Base-by-base conservation (phyloP, 1,284 basidiomycete genomes). In the Leccinum subfulvum region DNA sequence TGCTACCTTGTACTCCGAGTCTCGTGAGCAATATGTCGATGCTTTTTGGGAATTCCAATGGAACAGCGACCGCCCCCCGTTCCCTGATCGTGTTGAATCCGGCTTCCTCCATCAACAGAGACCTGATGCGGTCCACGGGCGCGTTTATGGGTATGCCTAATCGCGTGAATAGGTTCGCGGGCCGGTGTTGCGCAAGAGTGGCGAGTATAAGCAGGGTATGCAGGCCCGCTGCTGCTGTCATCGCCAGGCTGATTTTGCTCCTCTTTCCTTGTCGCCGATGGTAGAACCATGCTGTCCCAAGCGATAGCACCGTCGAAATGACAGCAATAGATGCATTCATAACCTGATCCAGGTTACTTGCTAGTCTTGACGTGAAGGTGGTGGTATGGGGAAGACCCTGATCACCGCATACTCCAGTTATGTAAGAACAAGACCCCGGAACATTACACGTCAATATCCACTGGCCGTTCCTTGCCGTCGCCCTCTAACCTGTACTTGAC, bases 81-180 rank as follows among this genome's bases (percentile, higher is more conserved):
- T 52, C 53, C 10, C 57, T 54, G 21, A 58, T 51, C 8, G 14
- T n/a, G 39, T 60, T 56, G 8, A 70, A 60, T n/a, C 62, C 61
- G 3, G 63, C 72, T 47, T 74, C 75, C 44, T 41, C 65, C 56
- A 82, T 65, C 26, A 90, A 70, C 6, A 81, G 62, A 5, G 76
- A 74, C 26, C 81, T 82, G 56, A 92, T 81, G 10, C 68, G 67
- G 30, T 87, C 83, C 26, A 82, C 77, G 0, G 87, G 79, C 3
- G 80, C 79, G 61, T 80, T 85, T 57, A 89, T 67, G 0, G 87
- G 84, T 56, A 90, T 72, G 4, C 76, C 69, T 18, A 91, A 76
- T 2, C 76, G 69, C 28, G 76, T 77, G 72, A 90, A 92, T 33
- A 92, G 67, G 69, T 91, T 91, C 37, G 80, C 79, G 6, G 89